Percentiles rank a stretch among this genome's conserved stretches.
Evolutionary conservation across 1,284 basidiomycete species (phyloP).

Genomic region (Calocybe gambosa): DNA sequence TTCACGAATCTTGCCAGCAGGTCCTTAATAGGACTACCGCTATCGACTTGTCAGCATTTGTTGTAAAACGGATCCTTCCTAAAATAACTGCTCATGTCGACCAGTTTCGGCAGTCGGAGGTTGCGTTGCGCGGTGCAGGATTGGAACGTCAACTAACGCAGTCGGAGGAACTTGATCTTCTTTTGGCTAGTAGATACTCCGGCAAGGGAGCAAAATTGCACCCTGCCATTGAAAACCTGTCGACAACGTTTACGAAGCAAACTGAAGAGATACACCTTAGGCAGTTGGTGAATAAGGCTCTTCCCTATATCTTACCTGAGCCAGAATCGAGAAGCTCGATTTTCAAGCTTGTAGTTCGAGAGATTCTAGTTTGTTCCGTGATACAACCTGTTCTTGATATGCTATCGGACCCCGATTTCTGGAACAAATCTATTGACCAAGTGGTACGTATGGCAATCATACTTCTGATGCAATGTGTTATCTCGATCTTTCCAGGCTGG

Average conservation of each 20-base stretch:
- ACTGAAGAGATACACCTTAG: slow-evolving; percentile 85
- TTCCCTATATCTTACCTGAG: slow-evolving; percentile 72
- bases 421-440: slow-evolving; percentile 91
- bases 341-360: slow-evolving; percentile 70
- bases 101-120: slow-evolving; percentile 87
- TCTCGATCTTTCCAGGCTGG: slow-evolving; percentile 53
- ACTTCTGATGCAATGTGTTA: slow-evolving; percentile 7
- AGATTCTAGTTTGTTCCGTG: slow-evolving; percentile 79
- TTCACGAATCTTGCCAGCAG: slow-evolving; percentile 63
- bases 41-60: slow-evolving; percentile 72
- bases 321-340: slow-evolving; percentile 68
- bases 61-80: slow-evolving; percentile 83
- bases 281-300: slow-evolving; percentile 59
- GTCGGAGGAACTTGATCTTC: slow-evolving; percentile 81
- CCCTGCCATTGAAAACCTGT: slow-evolving; percentile 77
- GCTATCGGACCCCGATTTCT: slow-evolving; percentile 92
- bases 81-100: slow-evolving; percentile 86
- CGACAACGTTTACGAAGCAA: slow-evolving; percentile 83
- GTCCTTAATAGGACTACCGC: slow-evolving; percentile 48
- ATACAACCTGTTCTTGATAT: slow-evolving; percentile 87
- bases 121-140: slow-evolving; percentile 69
- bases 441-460: slow-evolving; percentile 47
- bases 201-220: slow-evolving; percentile 61
- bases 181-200: slow-evolving; percentile 76
- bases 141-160: slow-evolving; percentile 74